These are phyloP conservation scores for Dictyostelium intermedium DNA, from an alignment of 78 protist genomes.

Conservation along the genomic window DNA sequence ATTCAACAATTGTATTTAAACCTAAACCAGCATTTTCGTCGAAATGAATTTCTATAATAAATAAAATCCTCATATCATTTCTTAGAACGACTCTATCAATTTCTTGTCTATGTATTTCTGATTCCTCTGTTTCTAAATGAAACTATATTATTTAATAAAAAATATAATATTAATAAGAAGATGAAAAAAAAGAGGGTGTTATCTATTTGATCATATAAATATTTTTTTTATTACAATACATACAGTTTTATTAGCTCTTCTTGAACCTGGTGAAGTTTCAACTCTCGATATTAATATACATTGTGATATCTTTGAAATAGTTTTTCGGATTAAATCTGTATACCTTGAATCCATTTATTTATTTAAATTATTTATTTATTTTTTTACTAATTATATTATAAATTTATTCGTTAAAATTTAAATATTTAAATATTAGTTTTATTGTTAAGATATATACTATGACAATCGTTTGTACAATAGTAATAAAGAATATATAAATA, in stretches of 20 bases:
- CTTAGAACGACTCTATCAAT: background rate
- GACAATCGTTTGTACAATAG: background rate
- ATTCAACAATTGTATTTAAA: conserved; percentile 53
- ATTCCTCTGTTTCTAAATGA: conserved; percentile 69
- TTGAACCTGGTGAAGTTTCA: background rate
- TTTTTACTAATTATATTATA: background rate
- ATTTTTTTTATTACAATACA: background rate
- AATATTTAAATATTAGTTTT: too few species aligned
- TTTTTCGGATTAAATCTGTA: conserved; percentile 34
- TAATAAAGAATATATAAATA: background rate
- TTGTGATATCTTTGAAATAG: conserved; percentile 34
- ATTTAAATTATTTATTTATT: too few species aligned
- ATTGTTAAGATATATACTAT: background rate
- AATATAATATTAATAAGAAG: background rate
- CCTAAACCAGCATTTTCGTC: conserved; percentile 49
- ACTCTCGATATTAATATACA: conserved; percentile 43
- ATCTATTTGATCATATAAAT: background rate
- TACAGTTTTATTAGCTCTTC: conserved; percentile 38
- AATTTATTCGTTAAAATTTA: background rate
- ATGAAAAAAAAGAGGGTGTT: too few species aligned
- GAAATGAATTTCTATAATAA: conserved; percentile 67
- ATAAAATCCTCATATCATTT: conserved; percentile 42
- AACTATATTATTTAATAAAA: conserved; percentile 9
- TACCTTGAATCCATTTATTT: background rate
- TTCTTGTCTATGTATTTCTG: conserved; percentile 23